These are phyloP conservation scores for Penicillium sp. DNA, from an alignment of 2,329 filamentous ascomycete species.

Conservation along the genomic window DNA sequence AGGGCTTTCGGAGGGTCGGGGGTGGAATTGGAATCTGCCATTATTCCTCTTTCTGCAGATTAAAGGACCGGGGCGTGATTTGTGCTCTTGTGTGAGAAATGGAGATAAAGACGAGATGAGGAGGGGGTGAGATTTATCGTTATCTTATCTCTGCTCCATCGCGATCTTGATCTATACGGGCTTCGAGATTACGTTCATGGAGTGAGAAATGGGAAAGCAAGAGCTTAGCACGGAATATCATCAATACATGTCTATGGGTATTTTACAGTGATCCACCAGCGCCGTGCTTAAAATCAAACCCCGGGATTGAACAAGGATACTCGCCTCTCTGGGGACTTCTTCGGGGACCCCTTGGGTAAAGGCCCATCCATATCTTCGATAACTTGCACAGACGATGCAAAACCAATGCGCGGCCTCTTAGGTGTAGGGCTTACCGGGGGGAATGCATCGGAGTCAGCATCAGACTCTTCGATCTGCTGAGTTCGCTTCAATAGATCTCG, in stretches of 20 bases:
- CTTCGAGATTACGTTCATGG: neutral
- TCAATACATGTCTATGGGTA: neutral
- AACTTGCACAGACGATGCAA: neutral
- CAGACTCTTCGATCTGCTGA: neutral
- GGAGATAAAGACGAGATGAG: neutral
- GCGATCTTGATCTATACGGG: neutral
- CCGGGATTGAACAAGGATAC: neutral
- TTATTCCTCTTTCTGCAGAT: neutral
- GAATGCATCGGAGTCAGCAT: neutral
- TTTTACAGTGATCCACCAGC: neutral
- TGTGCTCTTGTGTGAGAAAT: conserved; percentile 5
- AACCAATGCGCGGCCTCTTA: neutral
- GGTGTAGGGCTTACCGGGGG: neutral
- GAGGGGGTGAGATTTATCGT: neutral
- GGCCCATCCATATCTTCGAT: neutral
- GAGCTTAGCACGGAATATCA: neutral
- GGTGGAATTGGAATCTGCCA: neutral
- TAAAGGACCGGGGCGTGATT: conserved; percentile 1
- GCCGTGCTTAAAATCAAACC: neutral
- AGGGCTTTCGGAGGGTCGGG: conserved; percentile 38
- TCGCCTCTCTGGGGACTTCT: neutral
- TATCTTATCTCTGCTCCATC: neutral
- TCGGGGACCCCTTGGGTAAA: neutral
- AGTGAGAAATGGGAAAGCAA: neutral
- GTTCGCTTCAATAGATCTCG: neutral